Evolutionary conservation across 495 filamentous ascomycete genomes (phyloP).

Genomic region (Penicillium atrosanguineum): DNA sequence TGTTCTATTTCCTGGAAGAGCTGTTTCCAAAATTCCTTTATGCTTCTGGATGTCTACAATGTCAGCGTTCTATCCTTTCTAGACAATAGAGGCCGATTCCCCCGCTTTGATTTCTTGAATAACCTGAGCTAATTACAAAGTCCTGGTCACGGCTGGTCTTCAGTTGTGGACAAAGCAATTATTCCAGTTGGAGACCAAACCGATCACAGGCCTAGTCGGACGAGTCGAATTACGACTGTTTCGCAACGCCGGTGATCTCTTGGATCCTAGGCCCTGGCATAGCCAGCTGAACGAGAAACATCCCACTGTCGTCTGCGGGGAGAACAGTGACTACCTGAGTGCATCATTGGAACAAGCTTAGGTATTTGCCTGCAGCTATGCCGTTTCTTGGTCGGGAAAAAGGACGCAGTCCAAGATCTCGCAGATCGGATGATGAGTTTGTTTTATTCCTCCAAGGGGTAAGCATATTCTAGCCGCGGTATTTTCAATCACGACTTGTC

Average conservation of each 20-base stretch:
- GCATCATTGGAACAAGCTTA: background rate
- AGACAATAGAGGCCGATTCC: background rate
- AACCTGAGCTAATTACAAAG: background rate
- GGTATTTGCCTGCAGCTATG: constrained; percentile 21
- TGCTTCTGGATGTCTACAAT: background rate
- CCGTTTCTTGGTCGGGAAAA: constrained; percentile 33
- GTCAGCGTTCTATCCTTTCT: background rate
- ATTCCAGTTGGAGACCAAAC: constrained; percentile 13
- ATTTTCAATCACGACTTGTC: background rate
- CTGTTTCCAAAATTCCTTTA: background rate
- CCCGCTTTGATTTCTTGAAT: background rate
- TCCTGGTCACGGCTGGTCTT: background rate
- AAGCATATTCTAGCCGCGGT: constrained; percentile 8
- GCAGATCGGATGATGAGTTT: constrained; percentile 45
- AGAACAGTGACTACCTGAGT: background rate
- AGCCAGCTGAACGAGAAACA: background rate
- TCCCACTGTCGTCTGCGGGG: background rate
- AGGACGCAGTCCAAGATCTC: constrained; percentile 26
- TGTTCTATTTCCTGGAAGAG: background rate
- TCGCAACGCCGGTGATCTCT: constrained; percentile 15
- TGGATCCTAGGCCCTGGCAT: background rate
- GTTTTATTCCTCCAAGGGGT: constrained; percentile 49
- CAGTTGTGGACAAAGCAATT: background rate
- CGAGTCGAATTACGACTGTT: constrained; percentile 14
- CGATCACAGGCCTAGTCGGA: constrained; percentile 15